Percentiles rank a stretch among this genome's conserved stretches.
Conservation (phyloP, 441 rosid genomes). For the Euphorbia corollata region DNA sequence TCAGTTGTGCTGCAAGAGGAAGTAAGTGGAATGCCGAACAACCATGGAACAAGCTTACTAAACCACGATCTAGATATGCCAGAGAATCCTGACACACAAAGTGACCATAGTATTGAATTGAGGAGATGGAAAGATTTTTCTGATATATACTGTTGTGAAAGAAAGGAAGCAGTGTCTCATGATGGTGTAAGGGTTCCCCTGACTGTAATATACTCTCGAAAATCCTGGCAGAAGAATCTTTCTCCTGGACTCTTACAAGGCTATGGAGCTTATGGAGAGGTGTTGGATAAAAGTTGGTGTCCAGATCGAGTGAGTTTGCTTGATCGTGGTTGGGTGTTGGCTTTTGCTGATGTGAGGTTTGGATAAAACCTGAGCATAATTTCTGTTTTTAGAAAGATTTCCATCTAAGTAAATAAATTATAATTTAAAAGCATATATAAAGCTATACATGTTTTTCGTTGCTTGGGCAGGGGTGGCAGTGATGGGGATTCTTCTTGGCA, state of each 20-base stretch:
- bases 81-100: slow-evolving; percentile 15
- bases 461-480: slow-evolving; percentile 61
- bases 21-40: slow-evolving; percentile 28
- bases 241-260: slow-evolving; percentile 77
- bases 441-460: slow-evolving; percentile 4
- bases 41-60: slow-evolving; percentile 23
- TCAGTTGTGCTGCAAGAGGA: slow-evolving; percentile 61
- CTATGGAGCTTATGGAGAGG: slow-evolving; percentile 93
- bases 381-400: background rate
- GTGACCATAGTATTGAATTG: slow-evolving; percentile 20
- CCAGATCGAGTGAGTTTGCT: slow-evolving; percentile 68
- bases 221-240: slow-evolving; percentile 47
- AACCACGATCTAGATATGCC: slow-evolving; percentile 21
- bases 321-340: slow-evolving; percentile 91
- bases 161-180: slow-evolving; percentile 56
- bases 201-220: slow-evolving; percentile 64
- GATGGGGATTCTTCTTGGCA: slow-evolving; percentile 68
- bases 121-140: slow-evolving; percentile 49
- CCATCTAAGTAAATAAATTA: background rate
- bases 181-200: slow-evolving; percentile 73
- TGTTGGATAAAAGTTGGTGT: slow-evolving; percentile 75
- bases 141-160: slow-evolving; percentile 55
- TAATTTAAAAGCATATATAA: background rate
- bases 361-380: slow-evolving; percentile 22
- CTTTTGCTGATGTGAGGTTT: slow-evolving; percentile 92